Conservation (phyloP, 179 eudicot species). For the Amaranthus tricolor region DNA sequence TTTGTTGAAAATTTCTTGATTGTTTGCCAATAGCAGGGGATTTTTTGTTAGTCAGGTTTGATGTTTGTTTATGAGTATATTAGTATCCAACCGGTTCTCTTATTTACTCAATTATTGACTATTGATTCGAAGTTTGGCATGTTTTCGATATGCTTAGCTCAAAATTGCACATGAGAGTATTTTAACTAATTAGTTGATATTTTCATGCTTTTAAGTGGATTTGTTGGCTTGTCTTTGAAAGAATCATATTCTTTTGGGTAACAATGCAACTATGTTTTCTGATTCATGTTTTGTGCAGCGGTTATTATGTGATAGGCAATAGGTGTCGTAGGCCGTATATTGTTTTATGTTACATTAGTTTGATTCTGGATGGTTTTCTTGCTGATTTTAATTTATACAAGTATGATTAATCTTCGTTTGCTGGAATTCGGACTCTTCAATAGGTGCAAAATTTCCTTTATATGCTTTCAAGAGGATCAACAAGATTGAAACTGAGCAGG, state of each 20-base stretch:
- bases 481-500: slow-evolving; percentile 42
- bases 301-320: neutral
- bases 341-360: neutral
- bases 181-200: neutral
- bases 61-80: too few species aligned
- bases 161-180: neutral
- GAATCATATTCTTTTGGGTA: neutral
- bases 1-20: too few species aligned
- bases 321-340: neutral
- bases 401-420: slow-evolving; percentile 9
- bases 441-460: slow-evolving; percentile 86
- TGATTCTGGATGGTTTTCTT: slow-evolving; percentile 6
- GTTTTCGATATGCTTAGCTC: too few species aligned
- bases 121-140: too few species aligned
- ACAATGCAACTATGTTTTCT: neutral
- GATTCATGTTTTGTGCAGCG: neutral
- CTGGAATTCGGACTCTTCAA: neutral
- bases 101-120: too few species aligned
- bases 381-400: neutral
- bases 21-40: too few species aligned
- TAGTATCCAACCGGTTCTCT: too few species aligned
- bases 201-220: neutral
- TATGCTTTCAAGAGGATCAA: slow-evolving; percentile 65
- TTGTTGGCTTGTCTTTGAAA: neutral
- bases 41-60: too few species aligned